phyloP scores from a whole-genome alignment of 1,139 yeast genomes.

The Keqinozyma sinolaborantium region DNA sequence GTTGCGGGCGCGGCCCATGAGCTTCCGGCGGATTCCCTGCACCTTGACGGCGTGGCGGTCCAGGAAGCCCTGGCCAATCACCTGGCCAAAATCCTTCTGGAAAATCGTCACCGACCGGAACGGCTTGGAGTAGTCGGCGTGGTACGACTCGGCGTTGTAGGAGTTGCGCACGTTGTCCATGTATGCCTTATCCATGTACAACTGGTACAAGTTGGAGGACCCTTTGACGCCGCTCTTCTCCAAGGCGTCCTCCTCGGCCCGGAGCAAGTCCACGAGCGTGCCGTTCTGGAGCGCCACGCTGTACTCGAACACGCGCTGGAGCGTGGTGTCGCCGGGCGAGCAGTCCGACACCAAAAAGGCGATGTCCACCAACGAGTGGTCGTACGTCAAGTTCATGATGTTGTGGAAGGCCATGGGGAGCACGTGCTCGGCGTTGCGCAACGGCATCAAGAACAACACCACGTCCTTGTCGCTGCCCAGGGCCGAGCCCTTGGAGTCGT shows the following conservation, averaged over 20 bases:
- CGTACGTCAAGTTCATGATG: conserved; percentile 81
- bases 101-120: conserved; percentile 74
- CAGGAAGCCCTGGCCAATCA: conserved; percentile 83
- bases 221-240: conserved; percentile 37
- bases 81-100: conserved; percentile 82
- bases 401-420: conserved; percentile 82
- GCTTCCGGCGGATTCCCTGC: conserved; percentile 81
- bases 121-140: conserved; percentile 61
- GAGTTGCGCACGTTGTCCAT: conserved; percentile 54
- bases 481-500: conserved; percentile 51
- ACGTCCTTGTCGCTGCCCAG: conserved; percentile 60
- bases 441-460: conserved; percentile 69
- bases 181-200: conserved; percentile 68
- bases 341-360: conserved; percentile 87
- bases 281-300: conserved; percentile 70
- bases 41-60: conserved; percentile 88
- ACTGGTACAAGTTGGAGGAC: conserved; percentile 57
- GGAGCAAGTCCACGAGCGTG: conserved; percentile 50
- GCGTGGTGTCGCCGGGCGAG: conserved; percentile 69
- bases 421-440: conserved; percentile 78
- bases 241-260: conserved; percentile 32
- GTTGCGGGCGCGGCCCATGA: conserved; percentile 90
- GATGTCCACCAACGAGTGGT: conserved; percentile 75
- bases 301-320: conserved; percentile 63
- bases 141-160: conserved; percentile 54